phyloP scores from a whole-genome alignment of 257 asterid genomes.

The Scutellaria baicalensis region DNA sequence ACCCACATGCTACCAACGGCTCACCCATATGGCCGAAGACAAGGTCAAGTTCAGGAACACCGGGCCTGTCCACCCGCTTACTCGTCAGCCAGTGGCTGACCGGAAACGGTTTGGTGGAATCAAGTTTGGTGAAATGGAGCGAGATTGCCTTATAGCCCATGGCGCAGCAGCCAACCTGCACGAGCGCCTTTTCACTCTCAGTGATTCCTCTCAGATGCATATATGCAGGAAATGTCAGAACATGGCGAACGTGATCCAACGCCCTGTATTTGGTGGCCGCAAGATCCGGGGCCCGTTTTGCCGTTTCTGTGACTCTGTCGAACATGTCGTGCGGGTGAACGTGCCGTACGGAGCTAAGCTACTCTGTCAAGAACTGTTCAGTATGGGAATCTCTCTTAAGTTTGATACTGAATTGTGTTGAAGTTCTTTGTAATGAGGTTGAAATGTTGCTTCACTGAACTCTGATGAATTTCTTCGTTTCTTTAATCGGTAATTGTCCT shows the following conservation, averaged over 20 bases:
- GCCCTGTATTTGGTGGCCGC: slow-evolving; percentile 54
- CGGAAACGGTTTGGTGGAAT: slow-evolving; percentile 90
- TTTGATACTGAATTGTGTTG: slow-evolving; percentile 78
- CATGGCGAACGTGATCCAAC: slow-evolving; percentile 75
- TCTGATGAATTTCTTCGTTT: neutral
- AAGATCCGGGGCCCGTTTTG: slow-evolving; percentile 83
- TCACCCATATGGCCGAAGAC: slow-evolving; percentile 93
- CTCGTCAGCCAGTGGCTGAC: slow-evolving; percentile 97
- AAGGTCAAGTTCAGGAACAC: slow-evolving; percentile 84
- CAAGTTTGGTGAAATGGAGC: slow-evolving; percentile 93
- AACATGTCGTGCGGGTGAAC: slow-evolving; percentile 61
- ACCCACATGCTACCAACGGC: slow-evolving; percentile 92
- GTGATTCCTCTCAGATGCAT: slow-evolving; percentile 84
- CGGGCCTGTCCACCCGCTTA: slow-evolving; percentile 92
- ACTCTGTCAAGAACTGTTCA: slow-evolving; percentile 81
- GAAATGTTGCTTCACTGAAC: neutral
- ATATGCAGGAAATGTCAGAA: slow-evolving; percentile 69
- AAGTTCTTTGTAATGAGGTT: neutral
- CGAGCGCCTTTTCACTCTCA: slow-evolving; percentile 87
- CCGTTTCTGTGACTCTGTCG: slow-evolving; percentile 69
- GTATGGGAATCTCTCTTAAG: slow-evolving; percentile 82
- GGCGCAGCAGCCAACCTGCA: slow-evolving; percentile 89
- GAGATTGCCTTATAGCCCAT: slow-evolving; percentile 91
- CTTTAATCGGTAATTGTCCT: too few relatives aligned
- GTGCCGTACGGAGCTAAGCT: slow-evolving; percentile 98